Evolutionary conservation across 2,329 filamentous ascomycete genomes (phyloP).

Genomic region (Colletotrichum nymphaeae): DNA sequence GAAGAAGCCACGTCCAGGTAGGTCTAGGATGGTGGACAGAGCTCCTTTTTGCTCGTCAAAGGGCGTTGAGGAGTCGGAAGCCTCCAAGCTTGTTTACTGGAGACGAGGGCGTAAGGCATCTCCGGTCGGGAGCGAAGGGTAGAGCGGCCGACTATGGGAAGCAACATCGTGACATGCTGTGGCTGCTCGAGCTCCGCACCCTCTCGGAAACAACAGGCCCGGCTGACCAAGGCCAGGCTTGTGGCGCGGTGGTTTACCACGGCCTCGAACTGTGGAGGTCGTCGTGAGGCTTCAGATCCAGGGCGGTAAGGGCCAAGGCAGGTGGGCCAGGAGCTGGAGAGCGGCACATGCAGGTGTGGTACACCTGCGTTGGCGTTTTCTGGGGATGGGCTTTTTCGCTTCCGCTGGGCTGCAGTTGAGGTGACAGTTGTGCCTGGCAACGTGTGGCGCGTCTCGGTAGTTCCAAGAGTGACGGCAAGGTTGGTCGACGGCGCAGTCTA

Average conservation of each 20-base stretch:
- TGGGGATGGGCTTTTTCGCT: neutral
- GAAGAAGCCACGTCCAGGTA: neutral
- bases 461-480: conserved; percentile 20
- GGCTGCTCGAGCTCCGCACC: neutral
- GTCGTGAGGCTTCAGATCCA: conserved; percentile 15
- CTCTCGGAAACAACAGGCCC: neutral
- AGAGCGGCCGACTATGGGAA: neutral
- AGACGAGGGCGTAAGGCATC: neutral
- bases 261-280: neutral
- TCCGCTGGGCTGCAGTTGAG: neutral
- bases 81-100: conserved; percentile 19
- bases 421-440: neutral
- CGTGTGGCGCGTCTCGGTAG: conserved; percentile 30
- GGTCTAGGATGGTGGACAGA: conserved; percentile 1
- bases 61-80: neutral
- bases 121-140: neutral
- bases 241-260: conserved; percentile 28
- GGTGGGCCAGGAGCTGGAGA: conserved; percentile 3
- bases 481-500: neutral
- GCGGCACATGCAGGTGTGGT: conserved; percentile 6
- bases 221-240: conserved; percentile 9
- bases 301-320: neutral
- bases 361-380: neutral
- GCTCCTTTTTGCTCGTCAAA: neutral
- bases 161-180: neutral